Evolutionary conservation across 2,329 filamentous ascomycete species (phyloP).

Genomic region (Hypoxylon sp.): DNA sequence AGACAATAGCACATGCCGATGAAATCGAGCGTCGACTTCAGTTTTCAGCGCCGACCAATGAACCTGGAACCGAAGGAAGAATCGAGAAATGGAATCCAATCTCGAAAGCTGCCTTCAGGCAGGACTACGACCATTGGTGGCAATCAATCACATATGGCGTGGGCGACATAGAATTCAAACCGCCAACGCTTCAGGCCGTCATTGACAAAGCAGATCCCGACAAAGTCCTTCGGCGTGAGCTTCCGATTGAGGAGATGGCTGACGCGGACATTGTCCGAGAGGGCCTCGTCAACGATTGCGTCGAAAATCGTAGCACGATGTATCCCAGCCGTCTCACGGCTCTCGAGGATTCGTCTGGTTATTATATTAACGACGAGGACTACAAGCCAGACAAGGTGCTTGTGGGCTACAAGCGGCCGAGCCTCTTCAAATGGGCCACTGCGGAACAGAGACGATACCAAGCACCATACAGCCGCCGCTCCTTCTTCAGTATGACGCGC

Average conservation of each 20-base stretch:
- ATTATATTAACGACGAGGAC: slow-evolving; percentile 6
- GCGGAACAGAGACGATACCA: slow-evolving; percentile 49
- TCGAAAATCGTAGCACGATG: slow-evolving; percentile 58
- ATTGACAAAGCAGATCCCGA: slow-evolving; percentile 52
- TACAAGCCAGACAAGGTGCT: slow-evolving; percentile 32
- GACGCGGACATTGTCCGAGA: slow-evolving; percentile 53
- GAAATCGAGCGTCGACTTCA: slow-evolving; percentile 43
- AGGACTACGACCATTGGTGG: slow-evolving; percentile 41
- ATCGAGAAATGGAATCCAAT: slow-evolving; percentile 43
- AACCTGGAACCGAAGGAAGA: not conserved
- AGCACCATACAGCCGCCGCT: slow-evolving; percentile 48
- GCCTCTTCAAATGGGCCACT: slow-evolving; percentile 52
- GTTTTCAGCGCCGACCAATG: slow-evolving; percentile 21
- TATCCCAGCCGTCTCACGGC: slow-evolving; percentile 53
- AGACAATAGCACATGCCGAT: slow-evolving; percentile 49
- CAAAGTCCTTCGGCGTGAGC: slow-evolving; percentile 32
- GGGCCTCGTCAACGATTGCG: slow-evolving; percentile 59
- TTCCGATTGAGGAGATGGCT: slow-evolving; percentile 11
- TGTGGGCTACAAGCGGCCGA: slow-evolving; percentile 44
- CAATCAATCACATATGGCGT: slow-evolving; percentile 38
- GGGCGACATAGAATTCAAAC: slow-evolving; percentile 43
- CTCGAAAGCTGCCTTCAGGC: slow-evolving; percentile 32
- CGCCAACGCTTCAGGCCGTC: slow-evolving; percentile 48
- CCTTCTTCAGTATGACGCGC: slow-evolving; percentile 61
- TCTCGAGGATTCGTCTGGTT: slow-evolving; percentile 42